These are phyloP conservation scores for Rubroboletus pulcherrimus DNA, from an alignment of 768 basidiomycete species.

Conservation along the genomic window DNA sequence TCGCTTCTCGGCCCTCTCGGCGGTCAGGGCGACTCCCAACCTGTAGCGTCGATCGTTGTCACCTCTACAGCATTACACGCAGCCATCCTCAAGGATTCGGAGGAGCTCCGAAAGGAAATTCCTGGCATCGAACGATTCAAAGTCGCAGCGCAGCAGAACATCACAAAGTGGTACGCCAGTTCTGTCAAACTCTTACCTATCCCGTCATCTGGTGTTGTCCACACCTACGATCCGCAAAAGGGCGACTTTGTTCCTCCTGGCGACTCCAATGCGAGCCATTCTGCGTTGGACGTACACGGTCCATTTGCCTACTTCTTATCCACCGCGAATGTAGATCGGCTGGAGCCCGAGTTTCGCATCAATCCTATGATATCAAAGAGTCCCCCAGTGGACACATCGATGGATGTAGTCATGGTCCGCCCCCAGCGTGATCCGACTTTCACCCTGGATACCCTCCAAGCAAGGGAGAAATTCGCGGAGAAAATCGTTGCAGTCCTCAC, in stretches of 20 bases:
- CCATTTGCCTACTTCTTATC: constrained; percentile 87
- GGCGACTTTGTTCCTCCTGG: constrained; percentile 47
- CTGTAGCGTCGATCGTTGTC: constrained; percentile 70
- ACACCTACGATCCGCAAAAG: constrained; percentile 57
- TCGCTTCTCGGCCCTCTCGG: constrained; percentile 36
- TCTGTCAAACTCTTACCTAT: constrained; percentile 53
- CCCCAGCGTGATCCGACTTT: constrained; percentile 59
- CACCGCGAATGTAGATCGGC: constrained; percentile 77
- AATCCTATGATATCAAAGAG: constrained; percentile 53
- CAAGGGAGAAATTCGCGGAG: constrained; percentile 48
- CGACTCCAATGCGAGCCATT: constrained; percentile 30
- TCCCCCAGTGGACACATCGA: constrained; percentile 43
- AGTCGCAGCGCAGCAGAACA: constrained; percentile 75
- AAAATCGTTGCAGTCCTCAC: constrained; percentile 52
- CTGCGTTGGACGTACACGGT: constrained; percentile 53
- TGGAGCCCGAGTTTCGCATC: constrained; percentile 82
- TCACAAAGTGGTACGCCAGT: constrained; percentile 65
- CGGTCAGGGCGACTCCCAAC: constrained; percentile 13
- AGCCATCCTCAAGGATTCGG: constrained; percentile 77
- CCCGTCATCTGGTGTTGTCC: constrained; percentile 38
- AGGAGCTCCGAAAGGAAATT: constrained; percentile 59
- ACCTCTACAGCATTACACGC: constrained; percentile 86
- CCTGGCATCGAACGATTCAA: constrained; percentile 87
- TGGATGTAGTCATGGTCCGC: constrained; percentile 76
- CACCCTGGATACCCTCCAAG: constrained; percentile 37